phyloP scores from a whole-genome alignment of 192 early-diverging fungal species.

The Entomortierella parvispora region DNA sequence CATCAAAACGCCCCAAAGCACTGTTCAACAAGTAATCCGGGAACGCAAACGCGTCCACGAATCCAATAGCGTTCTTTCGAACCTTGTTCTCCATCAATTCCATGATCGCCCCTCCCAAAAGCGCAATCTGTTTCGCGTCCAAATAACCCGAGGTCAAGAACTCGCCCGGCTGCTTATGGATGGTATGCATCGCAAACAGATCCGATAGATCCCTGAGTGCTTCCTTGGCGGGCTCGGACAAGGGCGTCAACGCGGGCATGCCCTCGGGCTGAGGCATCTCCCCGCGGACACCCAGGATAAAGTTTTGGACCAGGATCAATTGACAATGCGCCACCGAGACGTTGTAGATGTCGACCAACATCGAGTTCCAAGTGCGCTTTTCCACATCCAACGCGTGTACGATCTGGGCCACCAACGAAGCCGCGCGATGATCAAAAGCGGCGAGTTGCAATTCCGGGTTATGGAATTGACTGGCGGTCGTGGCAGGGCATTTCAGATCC shows the following conservation, averaged over 20 bases:
- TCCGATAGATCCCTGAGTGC: constrained; percentile 57
- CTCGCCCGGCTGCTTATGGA: constrained; percentile 75
- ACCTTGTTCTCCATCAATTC: constrained; percentile 64
- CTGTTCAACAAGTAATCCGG: constrained; percentile 81
- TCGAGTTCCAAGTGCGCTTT: constrained; percentile 77
- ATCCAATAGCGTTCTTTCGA: constrained; percentile 75
- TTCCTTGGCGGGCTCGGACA: constrained; percentile 32
- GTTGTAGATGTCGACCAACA: constrained; percentile 77
- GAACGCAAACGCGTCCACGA: constrained; percentile 85
- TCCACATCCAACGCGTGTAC: constrained; percentile 69
- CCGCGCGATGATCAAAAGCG: constrained; percentile 78
- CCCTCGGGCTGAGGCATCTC: constrained; percentile 50
- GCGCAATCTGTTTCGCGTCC: constrained; percentile 49
- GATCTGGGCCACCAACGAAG: constrained; percentile 67
- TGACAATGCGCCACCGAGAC: constrained; percentile 82
- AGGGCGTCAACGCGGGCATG: constrained; percentile 30
- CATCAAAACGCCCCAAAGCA: constrained; percentile 78
- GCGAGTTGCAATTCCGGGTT: constrained; percentile 64
- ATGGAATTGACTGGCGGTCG: constrained; percentile 22
- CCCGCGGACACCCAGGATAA: constrained; percentile 66
- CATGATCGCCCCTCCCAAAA: constrained; percentile 61
- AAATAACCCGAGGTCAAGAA: constrained; percentile 67
- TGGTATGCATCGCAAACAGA: constrained; percentile 68
- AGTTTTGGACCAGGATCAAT: constrained; percentile 77
- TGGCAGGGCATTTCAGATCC: constrained; percentile 58